Base-by-base conservation (phyloP, 768 basidiomycete genomes). In the Termitomyces heimii region DNA sequence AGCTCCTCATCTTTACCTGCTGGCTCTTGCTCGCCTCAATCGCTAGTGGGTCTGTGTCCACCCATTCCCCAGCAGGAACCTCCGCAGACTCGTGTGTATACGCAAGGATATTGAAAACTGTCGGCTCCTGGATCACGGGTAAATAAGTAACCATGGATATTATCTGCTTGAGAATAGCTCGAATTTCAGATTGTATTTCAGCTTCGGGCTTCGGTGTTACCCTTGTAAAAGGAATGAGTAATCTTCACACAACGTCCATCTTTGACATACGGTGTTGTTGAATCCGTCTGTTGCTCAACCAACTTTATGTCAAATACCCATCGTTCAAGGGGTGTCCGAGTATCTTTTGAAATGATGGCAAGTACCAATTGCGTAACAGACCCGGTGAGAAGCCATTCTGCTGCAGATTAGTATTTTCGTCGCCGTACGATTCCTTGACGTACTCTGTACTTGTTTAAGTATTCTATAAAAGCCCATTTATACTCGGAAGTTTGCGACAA, bases 231-330 rank as follows among this genome's bases (percentile, higher is more conserved):
- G 53, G 22, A 39, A 37, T 43, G 54, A 32, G 34, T 31, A 56
- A 60, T 54, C 20, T 47, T 47, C 46, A 34, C 12, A 48, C 50
- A 29, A 24, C 16, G 10, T 26, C 39, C 14, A 62, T 56, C 59
- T 54, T n/a, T 37, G 39, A 74, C 84, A 61, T 67, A 88, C 85
- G 76, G 70, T 65, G 79, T 77, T 44, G 72, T 65, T 32, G 75
- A 68, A 49, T 82, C 80, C 1, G 78, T 65, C 10, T 84, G 75
- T 24, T 81, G 83, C 54, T 89, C 85, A 43, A 92, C 83, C 53
- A 94, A 79, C 66, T 92, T 87, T 70, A 99, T 81, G 71, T 98
- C 95, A 70, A 99, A 98, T 48, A 98, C 94, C 97, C 97, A 99
- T 61, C 97, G 82, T 72, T 99, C 97, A 46, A 98, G 82, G 9